Evolutionary conservation across 805 yeast species (phyloP), one percentile per base, ranked within the genome.

Genomic region (Monosporozyma aerobia): DNA sequence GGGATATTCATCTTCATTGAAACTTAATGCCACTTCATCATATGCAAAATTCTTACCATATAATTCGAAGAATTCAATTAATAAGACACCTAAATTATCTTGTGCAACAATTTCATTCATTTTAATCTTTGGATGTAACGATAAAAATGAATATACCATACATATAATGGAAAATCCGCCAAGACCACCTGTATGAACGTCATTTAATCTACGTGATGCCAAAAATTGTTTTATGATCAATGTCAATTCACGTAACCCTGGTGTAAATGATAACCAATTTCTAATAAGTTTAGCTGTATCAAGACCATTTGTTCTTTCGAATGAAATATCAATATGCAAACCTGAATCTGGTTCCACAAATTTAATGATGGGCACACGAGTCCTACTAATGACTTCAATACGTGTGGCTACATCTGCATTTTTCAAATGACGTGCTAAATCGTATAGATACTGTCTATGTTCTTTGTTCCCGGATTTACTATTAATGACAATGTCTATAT

Each of bases 101-200:
- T 77, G 59, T 1, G 90, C 82, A 48, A 79, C 75, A 52, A 90
- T 85, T 45, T 81, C 80, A 5, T 79, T 77, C 0, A 94, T 79
- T 2, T 83, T 67, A 11, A 89, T 63, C 59, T 89, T 75, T 23
- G 96, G 96, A 66, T 92, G 98, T 52, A 87, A 70, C 57, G 75
- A 77, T 56, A 92, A 68, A 63, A 92, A 90, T 23, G 95, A 84
- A 61, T 84, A 83, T 23, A 86, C 88, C 63, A 94, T 65, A 62
- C 97, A 89, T 44, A 90, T 88, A n/a, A 88, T 87, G 6, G 97
- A 81, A 65, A 85, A 90, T 0, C 98, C 98, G 43, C 99, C 98
- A 5, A 92, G 71, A 0, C 98, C 98, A 51, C 99, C 99, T 32
- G 83, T 83, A 60, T 86, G 95, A 14, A 92, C 98, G 56, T 88